Conservation (phyloP, 495 filamentous ascomycete species). For the Usnea hakonensis region DNA sequence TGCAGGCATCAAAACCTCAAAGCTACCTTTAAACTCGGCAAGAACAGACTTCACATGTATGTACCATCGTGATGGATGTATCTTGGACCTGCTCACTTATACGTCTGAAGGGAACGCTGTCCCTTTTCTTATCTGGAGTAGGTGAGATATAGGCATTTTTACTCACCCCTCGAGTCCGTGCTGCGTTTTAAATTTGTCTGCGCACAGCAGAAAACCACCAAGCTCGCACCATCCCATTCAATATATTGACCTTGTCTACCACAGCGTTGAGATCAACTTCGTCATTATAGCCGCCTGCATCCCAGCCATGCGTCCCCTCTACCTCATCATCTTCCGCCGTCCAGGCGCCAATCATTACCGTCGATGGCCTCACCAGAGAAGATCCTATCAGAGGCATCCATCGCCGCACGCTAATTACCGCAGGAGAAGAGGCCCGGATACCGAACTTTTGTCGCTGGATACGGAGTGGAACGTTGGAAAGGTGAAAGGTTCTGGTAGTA, state of each 20-base stretch:
- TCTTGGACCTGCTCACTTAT: background rate
- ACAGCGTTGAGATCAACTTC: slow-evolving; percentile 9
- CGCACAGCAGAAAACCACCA: background rate
- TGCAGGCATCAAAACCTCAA: background rate
- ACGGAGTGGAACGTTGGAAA: background rate
- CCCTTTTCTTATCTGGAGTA: background rate
- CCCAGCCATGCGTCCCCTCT: slow-evolving; percentile 6
- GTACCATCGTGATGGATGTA: background rate
- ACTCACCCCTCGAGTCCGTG: background rate
- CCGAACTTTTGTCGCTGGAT: background rate
- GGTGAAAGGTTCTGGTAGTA: background rate
- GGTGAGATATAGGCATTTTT: background rate
- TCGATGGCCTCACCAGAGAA: background rate
- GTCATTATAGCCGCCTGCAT: background rate
- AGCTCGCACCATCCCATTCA: background rate
- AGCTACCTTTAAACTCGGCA: background rate
- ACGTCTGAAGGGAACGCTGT: background rate
- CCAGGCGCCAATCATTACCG: slow-evolving; percentile 3
- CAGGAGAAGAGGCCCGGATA: background rate
- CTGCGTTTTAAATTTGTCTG: background rate
- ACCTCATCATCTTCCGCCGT: background rate
- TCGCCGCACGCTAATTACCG: background rate
- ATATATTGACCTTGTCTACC: background rate
- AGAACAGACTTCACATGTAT: background rate
- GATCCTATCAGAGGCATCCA: background rate